Base-by-base conservation (phyloP, 2,329 filamentous ascomycete genomes). In the Endothia cerciana region DNA sequence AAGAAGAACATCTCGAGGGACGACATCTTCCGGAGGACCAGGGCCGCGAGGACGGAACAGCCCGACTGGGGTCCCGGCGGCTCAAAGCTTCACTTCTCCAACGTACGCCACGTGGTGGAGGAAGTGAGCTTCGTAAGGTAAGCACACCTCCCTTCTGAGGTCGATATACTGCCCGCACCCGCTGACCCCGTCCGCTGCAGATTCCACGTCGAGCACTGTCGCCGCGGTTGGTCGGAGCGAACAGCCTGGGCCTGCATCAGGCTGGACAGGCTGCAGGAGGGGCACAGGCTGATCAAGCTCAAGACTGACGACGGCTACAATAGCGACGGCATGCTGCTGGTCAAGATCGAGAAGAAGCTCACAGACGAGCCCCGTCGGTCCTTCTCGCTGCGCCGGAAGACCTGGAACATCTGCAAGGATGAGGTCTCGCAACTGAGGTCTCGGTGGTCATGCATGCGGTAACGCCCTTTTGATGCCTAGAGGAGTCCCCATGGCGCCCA, bases 81-180 rank as follows among this genome's bases (percentile, higher is more conserved):
- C n/a, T 63, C 66, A 2, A 82, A 83, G 25, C 73, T 93, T 49
- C 77, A 81, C 17, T 93, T 92, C 73, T 77, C 79, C 38, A 81
- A 82, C 28, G 78, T 88, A 56, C 79, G 81, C 62, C 83, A 84
- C 60, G 83, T 92, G 10, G 83, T 91, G 13, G 87, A 91, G 72
- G 85, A 90, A 70, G 80, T 93, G 70, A 91, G 87, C 72, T 93
- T 93, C 73, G 77, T 93, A 38, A 85, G 88, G 90, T 92, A 77
- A 13, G 63, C 60, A 1, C 59, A 19, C 36, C 59, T 28, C 38
- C 2, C 65, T 25, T 56, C 55, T 36, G 40, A 47, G 49, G 19
- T 11, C 5, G 1, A 13, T 8, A 28, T 33, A 64, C 38, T 60
- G n/a, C 36, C 33, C 15, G 13, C 10, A 15, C 8, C 3, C 6